A percentile compares a stretch with the other conserved stretches of the same genome.
phyloP scores from a whole-genome alignment of 306 rosid genomes.

The Prinsepia uniflora region DNA sequence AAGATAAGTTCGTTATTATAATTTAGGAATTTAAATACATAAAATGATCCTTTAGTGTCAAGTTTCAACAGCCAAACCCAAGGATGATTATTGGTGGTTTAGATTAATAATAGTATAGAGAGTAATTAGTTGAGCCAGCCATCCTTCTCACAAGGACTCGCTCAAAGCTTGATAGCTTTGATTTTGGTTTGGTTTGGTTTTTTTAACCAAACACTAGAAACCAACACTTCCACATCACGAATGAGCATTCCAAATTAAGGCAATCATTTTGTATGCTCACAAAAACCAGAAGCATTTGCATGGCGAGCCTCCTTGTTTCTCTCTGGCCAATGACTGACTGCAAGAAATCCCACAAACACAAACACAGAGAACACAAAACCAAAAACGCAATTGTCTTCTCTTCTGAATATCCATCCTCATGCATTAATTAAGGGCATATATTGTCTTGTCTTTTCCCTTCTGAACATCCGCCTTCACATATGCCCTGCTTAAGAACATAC shows the following conservation, averaged over 20 bases:
- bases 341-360: constrained; percentile 3
- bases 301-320: constrained; percentile 23
- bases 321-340: constrained; percentile 1
- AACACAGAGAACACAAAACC: background rate
- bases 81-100: constrained; percentile 9
- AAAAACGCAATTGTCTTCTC: background rate
- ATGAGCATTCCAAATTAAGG: constrained; percentile 31
- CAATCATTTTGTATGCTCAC: background rate
- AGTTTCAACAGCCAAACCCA: background rate
- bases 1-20: no score
- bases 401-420: background rate
- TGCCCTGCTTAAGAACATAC: no score
- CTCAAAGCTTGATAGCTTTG: constrained; percentile 21
- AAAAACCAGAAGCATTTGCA: constrained; percentile 17
- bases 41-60: background rate
- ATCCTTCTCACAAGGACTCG: constrained; percentile 43
- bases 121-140: constrained; percentile 12
- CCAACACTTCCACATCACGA: constrained; percentile 22
- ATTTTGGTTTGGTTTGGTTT: background rate
- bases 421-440: no score
- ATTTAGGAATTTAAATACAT: no score
- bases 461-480: no score
- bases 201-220: constrained; percentile 13
- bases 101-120: constrained; percentile 4
- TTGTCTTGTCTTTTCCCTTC: no score